Percentiles rank a stretch among this genome's conserved stretches.
Evolutionary conservation across 495 filamentous ascomycete genomes (phyloP).

Genomic region (Mytilinidion resinicola): DNA sequence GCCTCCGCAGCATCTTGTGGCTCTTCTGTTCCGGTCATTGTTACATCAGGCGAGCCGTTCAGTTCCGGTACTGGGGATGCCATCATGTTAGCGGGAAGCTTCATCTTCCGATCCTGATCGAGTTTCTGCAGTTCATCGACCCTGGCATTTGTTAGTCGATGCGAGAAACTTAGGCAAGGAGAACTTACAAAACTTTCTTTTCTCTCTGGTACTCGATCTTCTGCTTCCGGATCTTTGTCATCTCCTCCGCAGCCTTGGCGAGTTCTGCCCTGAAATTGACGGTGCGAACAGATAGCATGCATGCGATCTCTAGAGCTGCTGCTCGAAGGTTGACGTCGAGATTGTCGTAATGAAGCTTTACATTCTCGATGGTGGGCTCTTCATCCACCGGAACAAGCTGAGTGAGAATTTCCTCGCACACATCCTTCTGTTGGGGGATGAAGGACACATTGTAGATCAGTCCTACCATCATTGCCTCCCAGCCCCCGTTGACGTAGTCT

Average conservation of each 20-base stretch:
- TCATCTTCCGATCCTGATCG: conserved; percentile 80
- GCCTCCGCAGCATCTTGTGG: conserved; percentile 54
- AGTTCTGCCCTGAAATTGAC: conserved; percentile 79
- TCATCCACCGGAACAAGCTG: conserved; percentile 70
- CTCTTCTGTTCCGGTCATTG: conserved; percentile 38
- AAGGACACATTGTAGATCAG: conserved; percentile 78
- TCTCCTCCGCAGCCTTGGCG: conserved; percentile 80
- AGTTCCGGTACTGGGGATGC: conserved; percentile 56
- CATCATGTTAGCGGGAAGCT: conserved; percentile 63
- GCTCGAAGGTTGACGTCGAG: conserved; percentile 80
- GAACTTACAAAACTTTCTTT: conserved; percentile 73
- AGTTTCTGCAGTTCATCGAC: conserved; percentile 76
- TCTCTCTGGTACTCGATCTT: conserved; percentile 87
- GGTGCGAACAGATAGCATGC: conserved; percentile 79
- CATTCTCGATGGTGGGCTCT: conserved; percentile 64
- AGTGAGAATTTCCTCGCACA: conserved; percentile 71
- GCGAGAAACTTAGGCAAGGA: not conserved
- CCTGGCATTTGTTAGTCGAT: conserved; percentile 40
- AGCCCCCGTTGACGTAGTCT: conserved; percentile 84
- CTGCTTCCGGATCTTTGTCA: conserved; percentile 89
- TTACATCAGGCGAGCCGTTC: conserved; percentile 49
- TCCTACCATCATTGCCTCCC: conserved; percentile 85
- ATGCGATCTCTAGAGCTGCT: conserved; percentile 75
- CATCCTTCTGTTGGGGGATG: conserved; percentile 57
- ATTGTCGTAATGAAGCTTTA: conserved; percentile 58